phyloP scores from a whole-genome alignment of 2,329 filamentous ascomycete genomes.

The Corinectria fuckeliana region DNA sequence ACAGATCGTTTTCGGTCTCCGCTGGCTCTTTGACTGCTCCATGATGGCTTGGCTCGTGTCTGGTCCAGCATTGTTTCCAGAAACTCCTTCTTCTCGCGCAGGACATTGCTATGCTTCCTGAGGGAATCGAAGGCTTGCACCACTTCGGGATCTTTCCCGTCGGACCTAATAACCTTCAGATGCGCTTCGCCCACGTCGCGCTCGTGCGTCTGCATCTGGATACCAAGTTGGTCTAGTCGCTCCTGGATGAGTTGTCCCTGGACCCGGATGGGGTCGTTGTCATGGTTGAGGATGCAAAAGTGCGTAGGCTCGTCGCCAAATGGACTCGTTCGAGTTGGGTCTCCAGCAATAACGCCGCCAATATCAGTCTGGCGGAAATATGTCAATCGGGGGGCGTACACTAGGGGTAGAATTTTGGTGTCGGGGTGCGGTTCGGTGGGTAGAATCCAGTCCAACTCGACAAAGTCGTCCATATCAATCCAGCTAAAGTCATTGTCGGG shows the following conservation, averaged over 20 bases:
- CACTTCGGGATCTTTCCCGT: slow-evolving; percentile 56
- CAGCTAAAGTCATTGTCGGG: slow-evolving; percentile 94
- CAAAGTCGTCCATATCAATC: slow-evolving; percentile 99
- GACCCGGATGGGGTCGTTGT: slow-evolving; percentile 86
- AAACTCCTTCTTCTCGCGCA: slow-evolving; percentile 65
- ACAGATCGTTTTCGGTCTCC: slow-evolving; percentile 43
- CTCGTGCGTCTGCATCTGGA: slow-evolving; percentile 79
- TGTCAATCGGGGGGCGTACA: slow-evolving; percentile 91
- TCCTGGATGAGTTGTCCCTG: slow-evolving; percentile 85
- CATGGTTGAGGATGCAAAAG: slow-evolving; percentile 91
- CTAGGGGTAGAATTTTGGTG: slow-evolving; percentile 91
- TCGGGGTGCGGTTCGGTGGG: slow-evolving; percentile 89
- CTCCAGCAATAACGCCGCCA: slow-evolving; percentile 77
- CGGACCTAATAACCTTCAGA: slow-evolving; percentile 63
- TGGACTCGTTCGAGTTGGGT: slow-evolving; percentile 81
- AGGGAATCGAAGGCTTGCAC: slow-evolving; percentile 67
- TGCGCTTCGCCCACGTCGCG: slow-evolving; percentile 78
- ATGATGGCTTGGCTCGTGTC: slow-evolving; percentile 49
- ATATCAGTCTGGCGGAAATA: slow-evolving; percentile 98
- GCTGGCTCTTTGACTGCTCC: slow-evolving; percentile 37
- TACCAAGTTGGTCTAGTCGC: slow-evolving; percentile 77
- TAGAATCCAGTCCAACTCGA: slow-evolving; percentile 95
- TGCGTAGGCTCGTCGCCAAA: slow-evolving; percentile 96
- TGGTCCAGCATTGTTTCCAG: slow-evolving; percentile 64
- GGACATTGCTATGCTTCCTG: slow-evolving; percentile 59